A percentile compares a stretch with the other conserved stretches of the same genome.
Evolutionary conservation across 2,329 filamentous ascomycete species (phyloP).

Genomic region (Fonsecaea monophora): DNA sequence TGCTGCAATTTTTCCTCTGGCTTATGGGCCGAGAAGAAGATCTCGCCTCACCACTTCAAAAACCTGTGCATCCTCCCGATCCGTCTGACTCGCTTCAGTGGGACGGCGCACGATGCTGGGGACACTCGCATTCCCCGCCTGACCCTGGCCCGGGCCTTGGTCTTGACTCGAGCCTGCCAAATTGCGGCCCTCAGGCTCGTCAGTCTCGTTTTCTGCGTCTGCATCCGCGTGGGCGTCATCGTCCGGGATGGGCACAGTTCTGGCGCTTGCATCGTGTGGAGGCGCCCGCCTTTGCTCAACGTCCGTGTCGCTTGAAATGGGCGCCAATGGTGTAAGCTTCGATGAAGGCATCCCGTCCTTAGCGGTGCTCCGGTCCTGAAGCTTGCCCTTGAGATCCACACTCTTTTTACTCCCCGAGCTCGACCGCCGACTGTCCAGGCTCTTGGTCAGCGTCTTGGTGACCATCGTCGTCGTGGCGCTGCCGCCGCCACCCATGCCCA

Average conservation of each 20-base stretch:
- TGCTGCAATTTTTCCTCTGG: conserved; percentile 15
- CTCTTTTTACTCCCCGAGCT: conserved; percentile 85
- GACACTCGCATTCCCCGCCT: conserved; percentile 13
- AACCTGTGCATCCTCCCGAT: conserved; percentile 50
- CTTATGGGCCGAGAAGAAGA: conserved; percentile 53
- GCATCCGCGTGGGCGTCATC: conserved; percentile 20
- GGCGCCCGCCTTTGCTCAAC: conserved; percentile 38
- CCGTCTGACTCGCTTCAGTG: conserved; percentile 27
- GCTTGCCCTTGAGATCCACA: conserved; percentile 36
- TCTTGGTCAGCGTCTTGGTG: conserved; percentile 81
- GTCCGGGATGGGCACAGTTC: background rate
- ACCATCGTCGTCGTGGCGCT: conserved; percentile 59
- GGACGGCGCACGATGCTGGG: conserved; percentile 35
- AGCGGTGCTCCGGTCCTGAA: conserved; percentile 23
- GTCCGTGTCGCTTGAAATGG: conserved; percentile 44
- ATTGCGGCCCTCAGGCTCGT: conserved; percentile 13
- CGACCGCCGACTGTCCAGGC: conserved; percentile 87
- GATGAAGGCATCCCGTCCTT: conserved; percentile 24
- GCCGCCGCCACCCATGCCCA: conserved; percentile 38
- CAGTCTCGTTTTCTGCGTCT: conserved; percentile 27
- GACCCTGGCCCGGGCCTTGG: conserved; percentile 6
- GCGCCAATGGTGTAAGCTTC: conserved; percentile 32
- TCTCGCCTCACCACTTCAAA: conserved; percentile 59
- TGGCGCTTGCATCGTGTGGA: conserved; percentile 7
- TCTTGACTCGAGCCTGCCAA: conserved; percentile 10